Conservation (phyloP, 2,329 filamentous ascomycete species). For the Colletotrichum kahawae region DNA sequence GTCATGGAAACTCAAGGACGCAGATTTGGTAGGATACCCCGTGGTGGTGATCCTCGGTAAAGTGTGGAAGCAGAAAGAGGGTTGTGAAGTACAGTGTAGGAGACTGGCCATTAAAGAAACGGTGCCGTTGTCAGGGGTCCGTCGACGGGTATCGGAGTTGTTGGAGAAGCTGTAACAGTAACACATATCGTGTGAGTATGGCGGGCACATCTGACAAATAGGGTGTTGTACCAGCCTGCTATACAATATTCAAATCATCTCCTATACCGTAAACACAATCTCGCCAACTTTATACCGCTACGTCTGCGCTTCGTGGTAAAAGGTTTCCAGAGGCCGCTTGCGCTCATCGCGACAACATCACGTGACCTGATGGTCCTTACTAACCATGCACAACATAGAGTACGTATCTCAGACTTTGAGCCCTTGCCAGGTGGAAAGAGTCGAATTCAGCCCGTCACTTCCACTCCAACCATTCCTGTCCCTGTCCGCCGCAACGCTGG, state of each 20-base stretch:
- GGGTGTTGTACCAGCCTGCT: not conserved
- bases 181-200: not conserved
- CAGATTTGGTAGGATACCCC: slow-evolving; percentile 88
- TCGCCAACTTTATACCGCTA: not conserved
- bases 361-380: not conserved
- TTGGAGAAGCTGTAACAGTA: slow-evolving; percentile 53
- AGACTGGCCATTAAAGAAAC: slow-evolving; percentile 66
- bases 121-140: slow-evolving; percentile 56
- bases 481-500: not conserved
- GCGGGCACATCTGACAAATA: not conserved
- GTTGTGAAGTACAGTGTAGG: slow-evolving; percentile 82
- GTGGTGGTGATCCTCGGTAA: slow-evolving; percentile 81
- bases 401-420: not conserved
- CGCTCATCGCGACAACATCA: not conserved
- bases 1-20: slow-evolving; percentile 88
- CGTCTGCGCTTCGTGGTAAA: not conserved
- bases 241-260: not conserved
- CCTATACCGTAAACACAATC: not conserved
- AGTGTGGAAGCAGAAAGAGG: slow-evolving; percentile 61
- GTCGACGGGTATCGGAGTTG: slow-evolving; percentile 47
- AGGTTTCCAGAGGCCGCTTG: not conserved
- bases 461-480: not conserved
- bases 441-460: not conserved
- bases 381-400: not conserved
- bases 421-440: not conserved